Percentiles rank a stretch among this genome's conserved stretches.
Evolutionary conservation across 177 flowering plant species (phyloP).

Genomic region (Vitis hybrid): DNA sequence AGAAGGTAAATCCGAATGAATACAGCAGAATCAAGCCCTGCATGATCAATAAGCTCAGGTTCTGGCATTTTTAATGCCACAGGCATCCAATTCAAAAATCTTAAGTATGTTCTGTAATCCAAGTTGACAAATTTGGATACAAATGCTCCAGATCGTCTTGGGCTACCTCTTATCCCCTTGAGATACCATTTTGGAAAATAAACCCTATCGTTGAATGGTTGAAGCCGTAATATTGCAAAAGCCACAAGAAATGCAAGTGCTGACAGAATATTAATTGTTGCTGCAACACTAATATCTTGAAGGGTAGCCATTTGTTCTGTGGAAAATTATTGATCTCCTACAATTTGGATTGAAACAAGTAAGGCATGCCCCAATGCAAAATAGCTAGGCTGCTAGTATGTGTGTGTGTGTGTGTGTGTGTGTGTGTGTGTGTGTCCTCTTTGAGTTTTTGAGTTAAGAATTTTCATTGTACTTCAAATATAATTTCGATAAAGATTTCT

Average conservation of each 20-base stretch:
- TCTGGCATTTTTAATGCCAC: constrained; percentile 85
- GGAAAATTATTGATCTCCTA: constrained; percentile 7
- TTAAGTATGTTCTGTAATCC: constrained; percentile 57
- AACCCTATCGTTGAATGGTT: constrained; percentile 81
- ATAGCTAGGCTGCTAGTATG: not conserved
- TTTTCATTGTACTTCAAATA: too few species aligned
- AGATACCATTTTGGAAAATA: constrained; percentile 92
- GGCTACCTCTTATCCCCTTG: constrained; percentile 75
- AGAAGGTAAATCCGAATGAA: constrained; percentile 76
- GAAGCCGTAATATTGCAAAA: constrained; percentile 73
- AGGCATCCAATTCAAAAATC: constrained; percentile 85
- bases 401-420: too few species aligned
- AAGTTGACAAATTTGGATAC: constrained; percentile 64
- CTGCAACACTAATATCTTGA: constrained; percentile 57
- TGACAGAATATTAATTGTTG: constrained; percentile 59
- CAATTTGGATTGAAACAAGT: not conserved
- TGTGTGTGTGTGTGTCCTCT: too few species aligned
- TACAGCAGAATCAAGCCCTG: constrained; percentile 84
- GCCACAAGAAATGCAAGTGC: constrained; percentile 72
- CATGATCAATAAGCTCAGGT: constrained; percentile 81
- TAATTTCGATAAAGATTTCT: not conserved
- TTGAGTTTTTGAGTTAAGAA: too few species aligned
- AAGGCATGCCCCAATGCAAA: not conserved
- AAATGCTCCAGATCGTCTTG: constrained; percentile 48
- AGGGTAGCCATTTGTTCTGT: constrained; percentile 55